Evolutionary conservation across 75 land plant genomes (phyloP).

Genomic region (Picea sitchensis): DNA sequence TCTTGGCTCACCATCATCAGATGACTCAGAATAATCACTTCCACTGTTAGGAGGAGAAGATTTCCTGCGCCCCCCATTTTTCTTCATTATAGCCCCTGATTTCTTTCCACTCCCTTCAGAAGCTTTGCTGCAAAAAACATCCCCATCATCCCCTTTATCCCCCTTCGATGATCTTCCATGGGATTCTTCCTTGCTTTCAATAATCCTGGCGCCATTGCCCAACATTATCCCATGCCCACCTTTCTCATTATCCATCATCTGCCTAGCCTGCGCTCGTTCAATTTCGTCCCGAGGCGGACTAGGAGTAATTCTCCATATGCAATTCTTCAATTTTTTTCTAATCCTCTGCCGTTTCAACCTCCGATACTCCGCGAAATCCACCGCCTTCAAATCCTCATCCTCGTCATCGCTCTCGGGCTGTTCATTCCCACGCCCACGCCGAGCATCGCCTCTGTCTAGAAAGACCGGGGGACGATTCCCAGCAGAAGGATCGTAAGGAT

Average conservation of each 20-base stretch:
- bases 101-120: conserved; percentile 12
- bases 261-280: conserved; percentile 3
- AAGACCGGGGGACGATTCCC: background rate
- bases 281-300: conserved; percentile 51
- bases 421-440: conserved; percentile 7
- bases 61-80: conserved; percentile 15
- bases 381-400: conserved; percentile 65
- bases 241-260: background rate
- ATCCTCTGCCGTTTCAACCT: conserved; percentile 76
- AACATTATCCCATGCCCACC: background rate
- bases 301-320: conserved; percentile 79
- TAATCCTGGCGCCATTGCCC: background rate
- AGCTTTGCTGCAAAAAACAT: background rate
- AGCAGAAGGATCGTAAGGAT: background rate
- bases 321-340: conserved; percentile 49
- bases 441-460: background rate
- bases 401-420: conserved; percentile 22
- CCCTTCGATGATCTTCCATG: too few relatives aligned
- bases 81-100: conserved; percentile 15
- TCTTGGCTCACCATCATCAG: conserved; percentile 5
- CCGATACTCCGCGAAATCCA: conserved; percentile 52
- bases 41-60: conserved; percentile 15
- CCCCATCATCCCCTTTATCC: background rate
- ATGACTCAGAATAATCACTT: background rate
- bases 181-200: background rate